These are phyloP conservation scores for Daldinia childiae DNA, from an alignment of 495 filamentous ascomycete species.

Conservation along the genomic window DNA sequence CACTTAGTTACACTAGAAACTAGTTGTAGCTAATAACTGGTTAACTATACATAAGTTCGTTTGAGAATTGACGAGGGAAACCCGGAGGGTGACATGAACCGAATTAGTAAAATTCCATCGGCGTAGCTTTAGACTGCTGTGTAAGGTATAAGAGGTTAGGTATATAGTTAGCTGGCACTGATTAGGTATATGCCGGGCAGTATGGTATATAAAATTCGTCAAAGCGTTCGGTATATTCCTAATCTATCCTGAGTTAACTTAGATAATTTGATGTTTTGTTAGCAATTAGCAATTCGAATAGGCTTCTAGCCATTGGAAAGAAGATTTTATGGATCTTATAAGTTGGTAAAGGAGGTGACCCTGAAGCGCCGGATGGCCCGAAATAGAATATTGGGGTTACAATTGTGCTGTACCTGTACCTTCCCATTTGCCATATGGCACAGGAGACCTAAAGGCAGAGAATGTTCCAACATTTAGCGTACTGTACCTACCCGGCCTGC, in stretches of 20 bases:
- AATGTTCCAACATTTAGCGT: neutral
- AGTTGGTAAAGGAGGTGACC: neutral
- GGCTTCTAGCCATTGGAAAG: conserved; percentile 9
- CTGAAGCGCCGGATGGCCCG: conserved; percentile 25
- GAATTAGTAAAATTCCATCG: neutral
- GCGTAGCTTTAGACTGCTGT: neutral
- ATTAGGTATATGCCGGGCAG: neutral
- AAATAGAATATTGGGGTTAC: conserved; percentile 24
- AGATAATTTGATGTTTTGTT: neutral
- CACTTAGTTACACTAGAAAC: neutral
- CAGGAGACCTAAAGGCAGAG: neutral
- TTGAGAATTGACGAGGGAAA: conserved; percentile 13
- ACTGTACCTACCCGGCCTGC: conserved; percentile 1
- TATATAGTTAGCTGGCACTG: neutral
- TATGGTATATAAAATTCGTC: neutral
- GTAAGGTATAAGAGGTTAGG: neutral
- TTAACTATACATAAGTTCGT: neutral
- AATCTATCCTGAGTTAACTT: neutral
- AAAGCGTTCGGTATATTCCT: neutral
- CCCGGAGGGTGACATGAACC: conserved; percentile 9
- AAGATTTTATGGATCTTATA: conserved; percentile 2
- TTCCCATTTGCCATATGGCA: neutral
- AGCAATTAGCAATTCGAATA: neutral
- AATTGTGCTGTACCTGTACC: neutral
- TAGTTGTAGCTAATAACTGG: neutral